Base-by-base conservation (phyloP, 2,329 filamentous ascomycete species). In the Aspergillus transmontanensis region DNA sequence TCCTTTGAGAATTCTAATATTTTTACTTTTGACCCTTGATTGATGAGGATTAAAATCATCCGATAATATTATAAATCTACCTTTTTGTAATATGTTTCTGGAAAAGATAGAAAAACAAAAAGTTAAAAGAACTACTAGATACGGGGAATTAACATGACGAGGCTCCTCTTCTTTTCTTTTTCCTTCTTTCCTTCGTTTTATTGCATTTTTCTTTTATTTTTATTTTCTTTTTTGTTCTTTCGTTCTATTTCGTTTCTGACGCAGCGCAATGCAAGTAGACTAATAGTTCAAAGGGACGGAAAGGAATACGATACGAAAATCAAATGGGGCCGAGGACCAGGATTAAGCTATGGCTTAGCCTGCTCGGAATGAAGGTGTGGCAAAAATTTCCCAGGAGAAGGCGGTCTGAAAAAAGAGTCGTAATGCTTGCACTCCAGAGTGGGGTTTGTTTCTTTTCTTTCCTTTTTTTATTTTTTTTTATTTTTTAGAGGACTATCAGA, bases 261-360 rank as follows among this genome's bases (percentile, higher is more conserved):
- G 12, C 16, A 21, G 28, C 16, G 28, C 28, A 51, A 32, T n/a
- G 28, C 45, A 28, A 28, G 6, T 3, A 14, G 21, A 48, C 21
- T 46, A 23, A 46, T 48, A 26, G 12, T 26, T 48, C 12, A 48
- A 26, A 28, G 12, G 45, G 16, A 32, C 16, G 51, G 11, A 34
- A n/a, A 26, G 50, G n/a, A 39, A 51, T 59, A 59, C 57, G 57
- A 59, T 43, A n/a, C 39, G 39, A 41, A 41, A 41, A 41, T 41
- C 16, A 46, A 23, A 59, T 59, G 30, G 46, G 48, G 46, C 57
- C 32, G 28, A 36, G 26, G 57, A 12, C 57, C 45, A 51, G 46
- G 57, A 59, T 59, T 59, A 59, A 59, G 57, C 57, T 59, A 59
- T 53, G 46, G 43, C 21, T 23, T 59, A 26, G 45, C 23, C 48